Percentiles rank a stretch among this genome's conserved stretches.
These are phyloP conservation scores for Fomitopsis serialis DNA, from an alignment of 768 basidiomycete species.

Conservation along the genomic window DNA sequence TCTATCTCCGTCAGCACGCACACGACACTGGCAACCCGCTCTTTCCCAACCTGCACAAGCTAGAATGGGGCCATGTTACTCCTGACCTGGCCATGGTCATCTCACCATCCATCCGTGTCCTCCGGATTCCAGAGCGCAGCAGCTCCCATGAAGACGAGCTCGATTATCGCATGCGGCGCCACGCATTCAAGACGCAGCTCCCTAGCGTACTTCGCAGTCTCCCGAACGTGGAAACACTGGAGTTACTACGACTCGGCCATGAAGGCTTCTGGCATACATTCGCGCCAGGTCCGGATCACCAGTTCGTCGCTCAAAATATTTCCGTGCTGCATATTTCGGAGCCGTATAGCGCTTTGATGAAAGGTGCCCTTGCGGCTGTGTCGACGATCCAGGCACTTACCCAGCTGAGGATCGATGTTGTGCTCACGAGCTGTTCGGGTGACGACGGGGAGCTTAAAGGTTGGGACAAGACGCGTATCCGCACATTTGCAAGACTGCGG, in stretches of 20 bases:
- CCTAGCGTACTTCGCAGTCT: not conserved
- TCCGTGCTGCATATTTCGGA: not conserved
- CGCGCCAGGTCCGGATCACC: not conserved
- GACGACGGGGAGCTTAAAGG: too few species aligned
- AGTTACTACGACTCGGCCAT: not conserved
- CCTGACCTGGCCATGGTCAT: not conserved
- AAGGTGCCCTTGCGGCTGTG: not conserved
- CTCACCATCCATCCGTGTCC: not conserved
- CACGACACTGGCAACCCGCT: not conserved
- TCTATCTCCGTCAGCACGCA: not conserved
- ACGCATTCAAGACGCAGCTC: not conserved
- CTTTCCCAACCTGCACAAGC: not conserved
- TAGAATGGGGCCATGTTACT: not conserved
- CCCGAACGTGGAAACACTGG: not conserved
- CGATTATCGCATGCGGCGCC: not conserved
- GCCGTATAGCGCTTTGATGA: not conserved
- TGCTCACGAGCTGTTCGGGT: too few species aligned
- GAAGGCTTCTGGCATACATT: not conserved
- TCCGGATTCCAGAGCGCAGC: not conserved
- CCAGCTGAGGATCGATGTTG: not conserved
- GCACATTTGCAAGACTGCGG: too few species aligned
- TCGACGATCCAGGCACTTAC: not conserved
- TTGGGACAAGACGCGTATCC: too few species aligned
- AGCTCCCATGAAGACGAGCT: not conserved
- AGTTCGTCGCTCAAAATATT: not conserved